Percentiles rank a stretch among this genome's conserved stretches.
Evolutionary conservation across 1,139 yeast species (phyloP).

Genomic region (Scheffersomyces illinoinensis): DNA sequence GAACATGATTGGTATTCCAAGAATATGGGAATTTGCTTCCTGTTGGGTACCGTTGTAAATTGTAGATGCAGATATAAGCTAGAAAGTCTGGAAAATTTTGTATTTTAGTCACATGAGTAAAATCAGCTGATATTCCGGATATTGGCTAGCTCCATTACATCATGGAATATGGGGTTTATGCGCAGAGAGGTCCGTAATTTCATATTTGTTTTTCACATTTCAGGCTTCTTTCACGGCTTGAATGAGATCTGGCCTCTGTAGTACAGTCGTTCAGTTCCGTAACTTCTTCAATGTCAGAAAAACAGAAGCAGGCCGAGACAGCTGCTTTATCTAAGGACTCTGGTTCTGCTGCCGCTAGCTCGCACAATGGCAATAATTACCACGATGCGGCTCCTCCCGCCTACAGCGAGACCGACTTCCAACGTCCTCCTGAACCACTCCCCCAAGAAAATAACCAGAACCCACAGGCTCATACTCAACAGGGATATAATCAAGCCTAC

Average conservation of each 20-base stretch:
- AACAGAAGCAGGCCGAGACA: not conserved
- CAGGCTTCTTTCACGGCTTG: not conserved
- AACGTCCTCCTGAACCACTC: not conserved
- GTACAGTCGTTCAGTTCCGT: not conserved
- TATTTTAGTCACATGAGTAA: not conserved
- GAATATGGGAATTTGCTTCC: not conserved
- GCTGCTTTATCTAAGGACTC: not conserved
- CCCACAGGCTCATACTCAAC: not conserved
- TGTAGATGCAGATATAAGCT: not conserved
- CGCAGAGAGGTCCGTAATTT: not conserved
- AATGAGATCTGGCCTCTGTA: not conserved
- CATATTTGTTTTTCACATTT: not conserved
- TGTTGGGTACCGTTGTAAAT: not conserved
- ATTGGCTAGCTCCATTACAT: not conserved
- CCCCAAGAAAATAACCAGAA: not conserved
- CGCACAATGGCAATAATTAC: slow-evolving; percentile 3
- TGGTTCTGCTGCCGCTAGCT: slow-evolving; percentile 1
- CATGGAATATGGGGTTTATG: not conserved
- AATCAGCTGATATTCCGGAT: not conserved
- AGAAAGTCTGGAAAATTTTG: not conserved
- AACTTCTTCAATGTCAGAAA: not conserved
- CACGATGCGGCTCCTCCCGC: slow-evolving; percentile 6
- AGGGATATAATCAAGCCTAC: slow-evolving; percentile 1
- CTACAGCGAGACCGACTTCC: not conserved
- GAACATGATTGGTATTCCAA: slow-evolving; percentile 1